Evolutionary conservation across 129 eudicot genomes (phyloP), one percentile per base, ranked within the genome.

Genomic region (Rutidosis leptorrhynchoides): DNA sequence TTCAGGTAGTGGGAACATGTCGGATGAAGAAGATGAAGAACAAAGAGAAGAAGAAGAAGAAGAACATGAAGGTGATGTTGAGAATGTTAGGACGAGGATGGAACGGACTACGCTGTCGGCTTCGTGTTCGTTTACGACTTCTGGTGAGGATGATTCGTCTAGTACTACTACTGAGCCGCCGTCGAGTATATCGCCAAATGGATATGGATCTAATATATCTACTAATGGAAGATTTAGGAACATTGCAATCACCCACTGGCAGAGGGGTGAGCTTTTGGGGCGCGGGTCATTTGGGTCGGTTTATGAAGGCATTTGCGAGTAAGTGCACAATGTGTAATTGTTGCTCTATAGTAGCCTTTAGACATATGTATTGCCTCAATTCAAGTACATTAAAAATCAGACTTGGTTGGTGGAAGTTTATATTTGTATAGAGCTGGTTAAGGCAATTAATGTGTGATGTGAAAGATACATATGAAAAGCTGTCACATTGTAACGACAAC

Each of bases 231-330:
- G 83, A 65, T 79, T 82, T 60, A 88, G 71, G 64, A 72, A 81
- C 55, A 67, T 71, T 40, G 22, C 24, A 35, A 84, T 85, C 28
- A 45, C 74, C 19, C 69, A 68, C n/a, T 93, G 98, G 98, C 81
- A 78, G 51, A 84, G 84, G 81, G 98, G 98, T 7, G 81, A 72
- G 22, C 95, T 83, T 11, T 67, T 93, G 74, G 98, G 98, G 1
- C 89, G 95, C 19, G 98, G 98, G 33, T 88, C 96, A 0, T 93
- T 85, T 75, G 98, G 98, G 42, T 83, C 96, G 2, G 98, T 93
- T 3, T 93, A 85, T 48, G 96, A 93, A 84, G 98, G 96, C 73
- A 83, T 86, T 80, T 76, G 96, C 30, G 85, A 77, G 98, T 93
- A 86, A 81, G 90, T 78, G 58, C 12, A 26, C 21, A 11, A 11